These are phyloP conservation scores for Pharus latifolius DNA, from an alignment of 176 grass and related monocot genomes.

Conservation along the genomic window DNA sequence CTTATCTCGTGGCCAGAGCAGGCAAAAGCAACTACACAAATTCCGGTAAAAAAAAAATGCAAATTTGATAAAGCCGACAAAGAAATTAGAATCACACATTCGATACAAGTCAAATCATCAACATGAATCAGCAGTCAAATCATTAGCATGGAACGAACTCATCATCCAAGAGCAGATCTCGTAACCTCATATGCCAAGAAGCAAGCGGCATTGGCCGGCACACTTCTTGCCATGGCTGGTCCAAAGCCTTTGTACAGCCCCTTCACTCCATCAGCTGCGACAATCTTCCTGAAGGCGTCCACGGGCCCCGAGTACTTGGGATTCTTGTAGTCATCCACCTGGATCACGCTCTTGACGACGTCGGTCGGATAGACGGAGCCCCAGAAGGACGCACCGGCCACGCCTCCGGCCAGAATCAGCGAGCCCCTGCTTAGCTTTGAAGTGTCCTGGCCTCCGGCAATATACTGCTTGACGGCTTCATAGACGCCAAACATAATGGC, in stretches of 20 bases:
- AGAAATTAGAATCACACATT: background rate
- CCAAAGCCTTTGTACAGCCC: slow-evolving; percentile 80
- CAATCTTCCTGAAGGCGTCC: slow-evolving; percentile 62
- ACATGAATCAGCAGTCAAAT: too few relatives aligned
- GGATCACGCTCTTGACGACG: slow-evolving; percentile 75
- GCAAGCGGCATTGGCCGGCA: slow-evolving; percentile 72
- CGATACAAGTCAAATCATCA: too few relatives aligned
- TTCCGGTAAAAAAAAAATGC: too few relatives aligned
- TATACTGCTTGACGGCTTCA: slow-evolving; percentile 47
- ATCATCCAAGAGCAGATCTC: slow-evolving; percentile 43
- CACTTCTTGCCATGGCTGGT: slow-evolving; percentile 71
- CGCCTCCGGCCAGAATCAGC: slow-evolving; percentile 47
- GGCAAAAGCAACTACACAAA: too few relatives aligned
- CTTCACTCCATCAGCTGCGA: slow-evolving; percentile 56
- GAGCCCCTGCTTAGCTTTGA: slow-evolving; percentile 53
- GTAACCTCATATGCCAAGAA: slow-evolving; percentile 77
- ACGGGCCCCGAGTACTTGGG: slow-evolving; percentile 63
- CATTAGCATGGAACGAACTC: background rate
- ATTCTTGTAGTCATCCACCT: slow-evolving; percentile 81
- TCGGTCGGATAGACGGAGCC: slow-evolving; percentile 61
- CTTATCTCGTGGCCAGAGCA: too few relatives aligned
- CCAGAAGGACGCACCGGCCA: slow-evolving; percentile 75
- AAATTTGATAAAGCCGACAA: too few relatives aligned
- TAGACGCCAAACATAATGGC: slow-evolving; percentile 76
- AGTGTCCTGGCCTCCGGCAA: slow-evolving; percentile 52